Evolutionary conservation across 495 filamentous ascomycete species (phyloP), one percentile per base, ranked within the genome.

Genomic region (Sordaria brevicollis): DNA sequence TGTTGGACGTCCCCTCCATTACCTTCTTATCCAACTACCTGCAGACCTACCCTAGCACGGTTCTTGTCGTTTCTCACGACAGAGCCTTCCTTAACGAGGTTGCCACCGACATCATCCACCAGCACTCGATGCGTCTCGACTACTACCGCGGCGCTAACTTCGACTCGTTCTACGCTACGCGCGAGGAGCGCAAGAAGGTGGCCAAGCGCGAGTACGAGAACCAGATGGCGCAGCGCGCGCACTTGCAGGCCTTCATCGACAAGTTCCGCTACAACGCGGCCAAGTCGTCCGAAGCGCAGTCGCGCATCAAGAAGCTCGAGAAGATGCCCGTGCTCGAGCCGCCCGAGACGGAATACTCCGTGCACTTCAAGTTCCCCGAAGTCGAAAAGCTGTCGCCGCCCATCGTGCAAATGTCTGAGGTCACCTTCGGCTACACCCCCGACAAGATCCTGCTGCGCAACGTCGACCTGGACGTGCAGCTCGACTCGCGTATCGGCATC

Each of bases 1-100:
- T 99, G 95, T 94, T 99, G 93, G 95, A 99, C 81, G 95, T 98
- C 71, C 96, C 95, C 7, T 98, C 96, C n/a, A 98, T 98, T 74
- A 97, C 95, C 67, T 99, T 98, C 89, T 86, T 99, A 76, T 92
- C 95, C 15, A 97, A 92, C 76, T 99, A 99, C 75, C 91, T 99
- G 6, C 93, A 97, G 77, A 83, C 84, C 62, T 99, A 99, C 77
- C 93, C 94, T 4, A 96, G 93, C 77, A 98, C 95, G 8, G 87
- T 99, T 25, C 87, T 99, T 9, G 96, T 99, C 67, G 95, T 99
- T 70, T 96, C 93, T 81, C 95, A 99, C 89, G 95, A 99, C 87
- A 88, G 95, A 85, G 93, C 96, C 4, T 99, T 99, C 85, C 84
- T 99, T 68, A 97, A 99, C 83, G 95, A 99, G 84, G 91, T 99